Evolutionary conservation across 116 monocot species (phyloP).

Genomic region (Dioscorea cayenensis): DNA sequence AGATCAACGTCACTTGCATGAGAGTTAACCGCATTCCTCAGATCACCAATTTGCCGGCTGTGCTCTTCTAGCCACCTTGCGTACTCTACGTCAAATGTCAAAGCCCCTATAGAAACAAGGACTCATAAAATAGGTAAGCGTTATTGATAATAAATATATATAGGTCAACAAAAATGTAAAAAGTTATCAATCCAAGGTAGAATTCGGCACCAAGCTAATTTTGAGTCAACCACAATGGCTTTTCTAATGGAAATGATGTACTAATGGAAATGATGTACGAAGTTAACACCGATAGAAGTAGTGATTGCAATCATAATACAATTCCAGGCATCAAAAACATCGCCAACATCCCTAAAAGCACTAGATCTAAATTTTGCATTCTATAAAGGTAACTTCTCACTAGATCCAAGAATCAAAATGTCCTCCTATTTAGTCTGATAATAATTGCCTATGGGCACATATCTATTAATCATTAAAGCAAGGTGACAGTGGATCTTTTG

Average conservation of each 20-base stretch:
- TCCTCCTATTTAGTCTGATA: too few relatives aligned
- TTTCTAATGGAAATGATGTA: too few relatives aligned
- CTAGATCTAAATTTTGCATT: neutral
- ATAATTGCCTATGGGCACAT: too few relatives aligned
- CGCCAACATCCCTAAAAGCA: neutral
- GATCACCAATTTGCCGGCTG: slow-evolving; percentile 72
- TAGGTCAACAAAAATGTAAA: neutral
- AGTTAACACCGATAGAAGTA: too few relatives aligned
- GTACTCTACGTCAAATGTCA: slow-evolving; percentile 93
- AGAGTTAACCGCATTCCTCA: slow-evolving; percentile 78
- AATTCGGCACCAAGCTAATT: neutral
- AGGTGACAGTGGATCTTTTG: too few relatives aligned
- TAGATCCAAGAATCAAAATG: too few relatives aligned
- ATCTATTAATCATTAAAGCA: too few relatives aligned
- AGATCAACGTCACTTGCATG: slow-evolving; percentile 90
- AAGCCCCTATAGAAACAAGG: slow-evolving; percentile 50
- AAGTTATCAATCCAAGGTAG: neutral
- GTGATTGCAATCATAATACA: neutral
- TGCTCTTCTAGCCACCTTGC: slow-evolving; percentile 91
- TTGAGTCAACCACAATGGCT: too few relatives aligned
- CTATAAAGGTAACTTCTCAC: neutral
- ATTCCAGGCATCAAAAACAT: neutral
- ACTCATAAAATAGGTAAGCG: neutral
- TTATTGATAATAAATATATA: neutral
- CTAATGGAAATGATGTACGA: too few relatives aligned